phyloP scores from a whole-genome alignment of 148 eudicot species.

The Camellia japonica region DNA sequence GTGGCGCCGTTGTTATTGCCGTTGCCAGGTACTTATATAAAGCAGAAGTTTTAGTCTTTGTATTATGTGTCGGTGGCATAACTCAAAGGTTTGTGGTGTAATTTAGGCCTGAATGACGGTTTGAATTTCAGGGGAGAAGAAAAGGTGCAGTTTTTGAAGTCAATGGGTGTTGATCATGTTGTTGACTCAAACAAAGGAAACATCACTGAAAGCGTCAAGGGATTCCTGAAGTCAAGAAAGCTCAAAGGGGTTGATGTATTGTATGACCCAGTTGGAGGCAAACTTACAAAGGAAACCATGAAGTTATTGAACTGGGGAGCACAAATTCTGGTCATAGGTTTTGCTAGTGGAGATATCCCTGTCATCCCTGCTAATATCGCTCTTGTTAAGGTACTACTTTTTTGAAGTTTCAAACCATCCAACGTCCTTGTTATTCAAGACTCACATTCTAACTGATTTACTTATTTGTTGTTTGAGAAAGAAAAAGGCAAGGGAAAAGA shows the following conservation, averaged over 20 bases:
- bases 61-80: neutral
- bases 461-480: neutral
- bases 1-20: constrained; percentile 87
- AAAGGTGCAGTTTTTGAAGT: constrained; percentile 75
- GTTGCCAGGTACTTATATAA: constrained; percentile 67
- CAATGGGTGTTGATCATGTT: constrained; percentile 83
- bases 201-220: constrained; percentile 69
- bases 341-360: constrained; percentile 97
- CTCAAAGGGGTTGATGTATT: constrained; percentile 93
- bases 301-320: constrained; percentile 96
- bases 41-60: neutral
- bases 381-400: constrained; percentile 72
- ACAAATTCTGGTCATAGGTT: constrained; percentile 84
- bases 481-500: too few relatives aligned
- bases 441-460: neutral
- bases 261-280: constrained; percentile 99
- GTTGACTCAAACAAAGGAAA: constrained; percentile 69
- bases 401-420: neutral
- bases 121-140: constrained; percentile 71
- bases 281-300: constrained; percentile 76
- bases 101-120: constrained; percentile 6
- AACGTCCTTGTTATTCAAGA: neutral
- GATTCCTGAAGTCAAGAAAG: constrained; percentile 68
- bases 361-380: constrained; percentile 90
- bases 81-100: neutral